Conservation (phyloP, 129 eudicot species). For the Apium graveolens region DNA sequence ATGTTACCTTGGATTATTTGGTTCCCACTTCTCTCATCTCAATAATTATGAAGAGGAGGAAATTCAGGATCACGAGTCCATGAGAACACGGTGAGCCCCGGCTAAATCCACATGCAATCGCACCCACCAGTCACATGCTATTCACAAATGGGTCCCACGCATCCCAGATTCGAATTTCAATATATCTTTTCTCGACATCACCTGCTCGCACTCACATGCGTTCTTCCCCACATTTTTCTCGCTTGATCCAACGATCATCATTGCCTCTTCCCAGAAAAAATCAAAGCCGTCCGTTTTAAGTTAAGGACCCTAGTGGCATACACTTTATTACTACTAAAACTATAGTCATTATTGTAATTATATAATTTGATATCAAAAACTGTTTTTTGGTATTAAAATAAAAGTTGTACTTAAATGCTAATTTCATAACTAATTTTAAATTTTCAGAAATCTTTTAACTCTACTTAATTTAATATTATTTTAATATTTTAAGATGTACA, state of each 20-base stretch:
- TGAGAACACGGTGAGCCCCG: neutral
- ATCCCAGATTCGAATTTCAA: constrained; percentile 14
- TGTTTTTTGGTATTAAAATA: too few relatives aligned
- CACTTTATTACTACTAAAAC: too few relatives aligned
- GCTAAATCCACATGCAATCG: neutral
- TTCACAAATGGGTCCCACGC: neutral
- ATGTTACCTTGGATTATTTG: neutral
- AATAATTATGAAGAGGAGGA: neutral
- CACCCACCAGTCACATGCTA: constrained; percentile 1
- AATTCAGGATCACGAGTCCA: neutral
- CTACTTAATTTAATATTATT: too few relatives aligned
- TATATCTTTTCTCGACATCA: constrained; percentile 11
- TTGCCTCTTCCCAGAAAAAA: neutral
- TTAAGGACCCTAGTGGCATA: too few relatives aligned
- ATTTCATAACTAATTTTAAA: too few relatives aligned
- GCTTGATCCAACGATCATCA: constrained; percentile 19
- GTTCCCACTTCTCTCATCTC: neutral
- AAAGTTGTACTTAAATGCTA: too few relatives aligned
- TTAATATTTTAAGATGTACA: too few relatives aligned
- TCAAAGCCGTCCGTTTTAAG: neutral
- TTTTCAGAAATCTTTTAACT: too few relatives aligned
- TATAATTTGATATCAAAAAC: too few relatives aligned
- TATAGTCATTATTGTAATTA: too few relatives aligned
- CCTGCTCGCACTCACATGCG: constrained; percentile 19
- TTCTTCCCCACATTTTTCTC: neutral